These are phyloP conservation scores for Phytophthora crassamura DNA, from an alignment of 352 stramenopile species.

Conservation along the genomic window DNA sequence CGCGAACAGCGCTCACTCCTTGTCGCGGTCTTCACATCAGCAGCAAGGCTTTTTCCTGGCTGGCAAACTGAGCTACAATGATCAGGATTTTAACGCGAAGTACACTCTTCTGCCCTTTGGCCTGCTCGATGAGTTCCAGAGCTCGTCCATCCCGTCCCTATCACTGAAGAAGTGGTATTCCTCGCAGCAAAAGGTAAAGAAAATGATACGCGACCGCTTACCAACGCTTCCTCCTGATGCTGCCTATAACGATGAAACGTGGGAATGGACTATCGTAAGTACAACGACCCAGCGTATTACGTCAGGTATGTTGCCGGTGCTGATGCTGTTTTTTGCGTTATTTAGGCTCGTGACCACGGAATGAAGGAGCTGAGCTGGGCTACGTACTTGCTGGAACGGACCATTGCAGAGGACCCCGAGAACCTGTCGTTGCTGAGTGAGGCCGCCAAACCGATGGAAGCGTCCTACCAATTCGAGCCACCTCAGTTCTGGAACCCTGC, in stretches of 20 bases:
- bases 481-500: constrained; percentile 64
- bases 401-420: constrained; percentile 70
- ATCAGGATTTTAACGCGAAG: constrained; percentile 56
- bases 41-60: constrained; percentile 77
- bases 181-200: constrained; percentile 42
- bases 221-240: constrained; percentile 52
- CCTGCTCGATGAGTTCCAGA: constrained; percentile 64
- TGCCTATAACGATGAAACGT: constrained; percentile 91
- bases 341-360: constrained; percentile 67
- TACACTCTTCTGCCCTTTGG: constrained; percentile 62
- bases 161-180: constrained; percentile 56
- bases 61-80: constrained; percentile 78
- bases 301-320: constrained; percentile 1
- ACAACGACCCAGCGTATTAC: no score
- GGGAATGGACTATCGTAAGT: constrained; percentile 93
- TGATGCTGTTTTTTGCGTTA: not conserved
- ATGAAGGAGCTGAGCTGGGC: constrained; percentile 85
- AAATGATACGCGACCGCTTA: constrained; percentile 48
- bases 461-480: constrained; percentile 71
- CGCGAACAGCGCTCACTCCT: constrained; percentile 34
- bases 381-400: constrained; percentile 90
- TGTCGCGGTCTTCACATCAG: constrained; percentile 1
- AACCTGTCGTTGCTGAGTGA: constrained; percentile 77
- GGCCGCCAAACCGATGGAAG: constrained; percentile 74
- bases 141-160: constrained; percentile 10